Conservation (phyloP, 192 early-diverging fungal species). For the Backusella psychrophila region DNA sequence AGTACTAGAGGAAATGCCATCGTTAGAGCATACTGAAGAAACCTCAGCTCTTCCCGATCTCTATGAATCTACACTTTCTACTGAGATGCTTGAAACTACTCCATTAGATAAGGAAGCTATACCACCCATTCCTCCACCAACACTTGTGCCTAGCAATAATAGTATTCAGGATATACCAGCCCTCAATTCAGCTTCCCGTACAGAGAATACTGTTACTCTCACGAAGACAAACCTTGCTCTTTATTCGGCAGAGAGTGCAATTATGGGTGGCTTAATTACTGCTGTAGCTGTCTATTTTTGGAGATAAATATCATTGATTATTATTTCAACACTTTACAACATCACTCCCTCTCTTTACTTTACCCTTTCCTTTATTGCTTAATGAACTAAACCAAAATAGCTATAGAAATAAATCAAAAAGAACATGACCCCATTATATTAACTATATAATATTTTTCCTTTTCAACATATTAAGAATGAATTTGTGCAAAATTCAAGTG, state of each 20-base stretch:
- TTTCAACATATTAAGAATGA: not conserved
- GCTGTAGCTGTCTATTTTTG: slow-evolving; percentile 26
- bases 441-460: not conserved
- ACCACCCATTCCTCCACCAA: not conserved
- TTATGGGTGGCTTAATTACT: slow-evolving; percentile 33
- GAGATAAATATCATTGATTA: not conserved
- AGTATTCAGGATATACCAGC: not conserved
- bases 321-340: not conserved
- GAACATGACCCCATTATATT: not conserved
- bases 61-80: not conserved
- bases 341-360: not conserved
- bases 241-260: slow-evolving; percentile 35
- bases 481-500: not conserved
- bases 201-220: not conserved
- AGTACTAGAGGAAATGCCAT: not conserved
- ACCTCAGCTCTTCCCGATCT: not conserved
- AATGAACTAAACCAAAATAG: not conserved
- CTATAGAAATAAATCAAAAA: not conserved
- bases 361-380: not conserved
- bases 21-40: not conserved
- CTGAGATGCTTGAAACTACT: not conserved
- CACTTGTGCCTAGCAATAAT: not conserved
- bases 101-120: not conserved
- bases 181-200: not conserved
- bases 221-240: slow-evolving; percentile 15